Evolutionary conservation across 163 green algal genomes (phyloP), one percentile per base, ranked within the genome.

Genomic region (Scenedesmus sp.): DNA sequence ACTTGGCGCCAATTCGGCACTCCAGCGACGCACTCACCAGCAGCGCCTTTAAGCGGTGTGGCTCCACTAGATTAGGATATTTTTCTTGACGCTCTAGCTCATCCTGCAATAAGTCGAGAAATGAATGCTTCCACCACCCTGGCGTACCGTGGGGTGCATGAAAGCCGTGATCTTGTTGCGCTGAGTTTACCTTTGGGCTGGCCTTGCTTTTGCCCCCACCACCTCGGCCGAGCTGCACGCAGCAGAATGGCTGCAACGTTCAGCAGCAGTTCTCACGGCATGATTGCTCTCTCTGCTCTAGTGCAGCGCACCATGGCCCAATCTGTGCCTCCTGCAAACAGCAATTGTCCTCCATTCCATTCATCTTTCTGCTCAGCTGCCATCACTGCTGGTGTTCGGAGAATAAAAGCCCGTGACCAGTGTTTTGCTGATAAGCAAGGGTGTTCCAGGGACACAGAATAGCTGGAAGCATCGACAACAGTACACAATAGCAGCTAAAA

Each of bases 31-130:
- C 61, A 59, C 95, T 49, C 61, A 97, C 96, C 86, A 91, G 33
- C 43, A 98, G 91, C 0, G 79, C 87, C 88, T 97, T 97, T 16
- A 98, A 82, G 10, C 93, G 87, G 43, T 94, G 91, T 1, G 96
- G 96, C 30, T 94, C 85, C 30, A 93, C 89, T 33, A 98, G 88
- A 93, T 97, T 98, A 22, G 96, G 96, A 86, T 97, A 98, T 3
- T 87, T 68, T 18, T 94, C 83, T 53, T 95, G 92, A 15, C 95
- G 91, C 65, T 95, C 93, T 5, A 93, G 86, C 76, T 97, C 96
- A 44, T 93, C 94, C 95, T 97, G 85, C 83, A 88, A 15, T 6
- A 18, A 30, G 13, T 26, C 73, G 13, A 12, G 6, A 30, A 49
- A 46, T 6, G 33, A 26, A 18, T 3, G 2, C 24, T 35, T 82